Base-by-base conservation (phyloP, 78 protist genomes). In the Speleostelium caveatum region DNA sequence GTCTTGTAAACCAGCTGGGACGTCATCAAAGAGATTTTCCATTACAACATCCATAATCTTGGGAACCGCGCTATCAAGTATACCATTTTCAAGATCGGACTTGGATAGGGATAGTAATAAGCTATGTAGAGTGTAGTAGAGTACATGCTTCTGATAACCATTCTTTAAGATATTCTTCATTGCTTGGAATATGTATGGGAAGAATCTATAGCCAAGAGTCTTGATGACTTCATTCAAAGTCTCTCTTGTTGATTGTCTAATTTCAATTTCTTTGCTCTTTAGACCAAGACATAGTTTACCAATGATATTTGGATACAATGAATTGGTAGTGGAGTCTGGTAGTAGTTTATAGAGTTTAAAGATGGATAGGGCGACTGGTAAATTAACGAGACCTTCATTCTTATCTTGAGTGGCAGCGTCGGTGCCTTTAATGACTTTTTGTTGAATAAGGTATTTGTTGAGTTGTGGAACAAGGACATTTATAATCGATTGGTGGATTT, bases 141-240 rank as follows among this genome's bases (percentile, higher is more conserved):
- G 32, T 16, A 83, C 39, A 59, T 83, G 73, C 56, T 83, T 83
- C 58, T 56, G 65, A 19, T 83, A 83, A 60, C 91, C 91, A 42
- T 30, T 35, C 30, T 83, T 67, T n/a, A 83, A 35, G 16, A 69
- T 36, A 0, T 53, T 36, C 45, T 38, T 67, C 62, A 83, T 26
- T 24, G 67, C 91, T n/a, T 83, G 62, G 1, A 83, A 65, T 30
- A 83, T 59, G 16, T 36, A 67, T 56, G 91, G 91, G 91, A 83
- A 83, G 65, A 71, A 69, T 16, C 63, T 30, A 6, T 38, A 58
- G 2, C 91, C 91, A 12, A 83, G 24, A 3, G 75, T 69, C 12
- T 69, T 79, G 39, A 71, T 73, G 1, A 83, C 58, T n/a, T 55
- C 33, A 22, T 38, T 14, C 2, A 83, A 24, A 21, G 91, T 83